A percentile compares a stretch with the other conserved stretches of the same genome.
Conservation (phyloP, 352 stramenopile genomes). For the Aphanomyces invadans region DNA sequence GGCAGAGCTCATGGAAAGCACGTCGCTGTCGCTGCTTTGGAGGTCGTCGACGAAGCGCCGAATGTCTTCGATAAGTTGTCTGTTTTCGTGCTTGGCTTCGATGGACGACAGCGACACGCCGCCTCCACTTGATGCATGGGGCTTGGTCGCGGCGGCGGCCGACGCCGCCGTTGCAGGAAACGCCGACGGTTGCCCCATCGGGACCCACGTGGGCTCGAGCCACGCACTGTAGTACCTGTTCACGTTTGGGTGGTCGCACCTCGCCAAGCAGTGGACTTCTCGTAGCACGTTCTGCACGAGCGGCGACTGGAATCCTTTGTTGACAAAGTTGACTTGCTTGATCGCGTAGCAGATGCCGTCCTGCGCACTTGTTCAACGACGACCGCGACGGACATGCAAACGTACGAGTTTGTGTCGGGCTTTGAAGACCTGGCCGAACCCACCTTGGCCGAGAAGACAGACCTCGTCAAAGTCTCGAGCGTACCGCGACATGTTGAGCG, state of each 20-base stretch:
- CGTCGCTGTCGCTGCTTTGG: constrained; percentile 3
- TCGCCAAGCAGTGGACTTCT: constrained; percentile 25
- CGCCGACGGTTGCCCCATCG: neutral
- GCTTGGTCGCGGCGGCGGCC: neutral
- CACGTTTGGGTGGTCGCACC: constrained; percentile 25
- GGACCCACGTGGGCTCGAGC: constrained; percentile 25
- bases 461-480: constrained; percentile 26
- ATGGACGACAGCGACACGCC: constrained; percentile 4
- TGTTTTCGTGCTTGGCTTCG: constrained; percentile 16
- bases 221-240: constrained; percentile 25
- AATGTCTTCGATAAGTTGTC: constrained; percentile 21
- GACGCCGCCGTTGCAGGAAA: neutral
- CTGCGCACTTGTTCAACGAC: neutral
- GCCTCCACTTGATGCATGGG: neutral
- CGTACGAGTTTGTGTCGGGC: constrained; percentile 24
- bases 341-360: constrained; percentile 26
- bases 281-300: constrained; percentile 24
- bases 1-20: neutral
- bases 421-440: constrained; percentile 24
- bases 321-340: constrained; percentile 26
- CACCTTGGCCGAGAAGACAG: constrained; percentile 20
- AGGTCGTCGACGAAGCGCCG: constrained; percentile 19
- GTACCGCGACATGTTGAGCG: constrained; percentile 24
- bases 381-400: neutral
- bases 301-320: constrained; percentile 23